A percentile compares a stretch with the other conserved stretches of the same genome.
Evolutionary conservation across 495 filamentous ascomycete species (phyloP).

Genomic region (Pseudevernia furfuracea): DNA sequence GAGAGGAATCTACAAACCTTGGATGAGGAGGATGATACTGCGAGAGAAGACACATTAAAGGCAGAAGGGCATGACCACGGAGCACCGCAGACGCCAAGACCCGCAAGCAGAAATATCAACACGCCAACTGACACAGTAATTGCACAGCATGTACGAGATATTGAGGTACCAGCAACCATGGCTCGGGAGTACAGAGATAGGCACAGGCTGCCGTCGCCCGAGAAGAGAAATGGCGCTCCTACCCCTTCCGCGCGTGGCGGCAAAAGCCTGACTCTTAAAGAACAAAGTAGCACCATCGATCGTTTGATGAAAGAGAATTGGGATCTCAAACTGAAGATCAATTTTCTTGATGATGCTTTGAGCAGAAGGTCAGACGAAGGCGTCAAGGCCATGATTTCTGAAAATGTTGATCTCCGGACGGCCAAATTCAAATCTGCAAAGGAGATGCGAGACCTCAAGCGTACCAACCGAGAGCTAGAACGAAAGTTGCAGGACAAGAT

Average conservation of each 20-base stretch:
- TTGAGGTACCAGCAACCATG: constrained; percentile 83
- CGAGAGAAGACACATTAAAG: constrained; percentile 34
- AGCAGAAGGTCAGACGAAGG: constrained; percentile 93
- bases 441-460: constrained; percentile 73
- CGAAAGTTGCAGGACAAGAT: constrained; percentile 70
- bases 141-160: constrained; percentile 75
- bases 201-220: constrained; percentile 47
- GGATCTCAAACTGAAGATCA: constrained; percentile 79
- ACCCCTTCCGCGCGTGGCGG: constrained; percentile 55
- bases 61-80: constrained; percentile 37
- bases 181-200: constrained; percentile 71
- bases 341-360: constrained; percentile 74
- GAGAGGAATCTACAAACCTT: constrained; percentile 53
- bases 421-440: constrained; percentile 78
- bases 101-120: constrained; percentile 33
- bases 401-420: constrained; percentile 92
- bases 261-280: constrained; percentile 85
- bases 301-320: constrained; percentile 89
- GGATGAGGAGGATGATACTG: constrained; percentile 48
- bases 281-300: constrained; percentile 95
- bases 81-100: constrained; percentile 39
- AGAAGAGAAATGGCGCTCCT: constrained; percentile 42
- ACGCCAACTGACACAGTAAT: constrained; percentile 83
- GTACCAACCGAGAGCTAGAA: constrained; percentile 75
- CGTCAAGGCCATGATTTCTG: constrained; percentile 91